These are phyloP conservation scores for Macadamia integrifolia DNA, from an alignment of 164 flowering plant genomes.

Conservation along the genomic window DNA sequence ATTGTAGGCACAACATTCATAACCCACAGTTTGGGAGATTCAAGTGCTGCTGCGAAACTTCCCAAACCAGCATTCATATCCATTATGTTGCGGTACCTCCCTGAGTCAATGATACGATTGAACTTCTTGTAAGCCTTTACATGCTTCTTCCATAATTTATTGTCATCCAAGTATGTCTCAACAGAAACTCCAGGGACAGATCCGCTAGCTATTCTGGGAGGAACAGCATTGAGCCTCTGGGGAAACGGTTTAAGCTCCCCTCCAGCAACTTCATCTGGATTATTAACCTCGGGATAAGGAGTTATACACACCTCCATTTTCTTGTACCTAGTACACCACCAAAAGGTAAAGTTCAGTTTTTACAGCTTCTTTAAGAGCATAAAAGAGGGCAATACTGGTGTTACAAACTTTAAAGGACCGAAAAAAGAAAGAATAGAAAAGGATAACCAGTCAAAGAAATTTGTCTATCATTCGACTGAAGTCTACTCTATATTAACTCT, in stretches of 20 bases:
- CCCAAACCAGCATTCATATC: constrained; percentile 97
- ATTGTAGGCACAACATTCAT: constrained; percentile 97
- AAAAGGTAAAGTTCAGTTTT: not conserved
- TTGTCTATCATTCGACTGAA: too few species aligned
- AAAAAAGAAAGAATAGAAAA: too few species aligned
- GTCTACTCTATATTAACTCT: too few species aligned
- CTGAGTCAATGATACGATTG: constrained; percentile 62
- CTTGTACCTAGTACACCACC: constrained; percentile 57
- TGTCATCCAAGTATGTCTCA: constrained; percentile 71
- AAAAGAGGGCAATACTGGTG: not conserved
- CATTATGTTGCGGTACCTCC: constrained; percentile 89
- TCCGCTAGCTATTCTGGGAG: constrained; percentile 77
- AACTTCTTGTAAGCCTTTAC: constrained; percentile 68
- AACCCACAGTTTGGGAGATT: constrained; percentile 76
- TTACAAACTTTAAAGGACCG: not conserved
- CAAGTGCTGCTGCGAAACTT: constrained; percentile 81
- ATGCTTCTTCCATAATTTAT: constrained; percentile 73
- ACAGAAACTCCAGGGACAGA: constrained; percentile 69
- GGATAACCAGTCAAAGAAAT: not conserved
- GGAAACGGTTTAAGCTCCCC: constrained; percentile 66
- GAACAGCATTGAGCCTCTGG: constrained; percentile 66
- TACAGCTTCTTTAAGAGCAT: too few species aligned
- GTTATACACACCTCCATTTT: constrained; percentile 80
- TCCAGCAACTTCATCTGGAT: constrained; percentile 51
- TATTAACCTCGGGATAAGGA: constrained; percentile 50